Conservation (phyloP, 345 rosid species). For the Gossypioides kirkii region DNA sequence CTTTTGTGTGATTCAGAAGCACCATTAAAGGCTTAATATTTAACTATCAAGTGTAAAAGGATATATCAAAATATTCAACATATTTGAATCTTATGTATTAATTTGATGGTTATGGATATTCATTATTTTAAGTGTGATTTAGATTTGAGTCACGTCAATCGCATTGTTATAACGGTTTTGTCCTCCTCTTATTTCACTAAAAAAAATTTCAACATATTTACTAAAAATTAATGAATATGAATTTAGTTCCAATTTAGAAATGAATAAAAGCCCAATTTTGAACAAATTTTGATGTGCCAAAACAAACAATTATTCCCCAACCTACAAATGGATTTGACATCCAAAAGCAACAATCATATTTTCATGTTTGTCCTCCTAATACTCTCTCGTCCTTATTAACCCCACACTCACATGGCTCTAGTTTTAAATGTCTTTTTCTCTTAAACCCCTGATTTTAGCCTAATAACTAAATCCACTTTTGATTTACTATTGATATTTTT, state of each 20-base stretch:
- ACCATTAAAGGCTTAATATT: not conserved
- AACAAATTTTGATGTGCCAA: not conserved
- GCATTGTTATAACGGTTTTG: too few relatives aligned
- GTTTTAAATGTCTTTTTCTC: not conserved
- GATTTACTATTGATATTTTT: not conserved
- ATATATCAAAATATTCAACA: too few relatives aligned
- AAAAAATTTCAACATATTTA: too few relatives aligned
- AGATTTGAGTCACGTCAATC: too few relatives aligned
- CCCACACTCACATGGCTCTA: conserved; percentile 32
- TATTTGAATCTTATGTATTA: too few relatives aligned
- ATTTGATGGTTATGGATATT: too few relatives aligned
- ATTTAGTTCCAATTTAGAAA: not conserved
- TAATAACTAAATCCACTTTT: not conserved
- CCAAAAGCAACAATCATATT: not conserved
- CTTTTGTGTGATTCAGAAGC: not conserved
- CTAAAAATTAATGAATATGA: too few relatives aligned
- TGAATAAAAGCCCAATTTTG: not conserved
- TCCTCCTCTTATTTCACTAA: too few relatives aligned
- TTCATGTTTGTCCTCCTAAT: not conserved
- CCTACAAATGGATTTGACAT: conserved; percentile 5
- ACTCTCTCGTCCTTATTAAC: not conserved
- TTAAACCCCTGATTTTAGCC: conserved; percentile 10
- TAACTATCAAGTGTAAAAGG: not conserved
- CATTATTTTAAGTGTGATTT: too few relatives aligned
- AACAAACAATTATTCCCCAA: conserved; percentile 1